Evolutionary conservation across 345 rosid species (phyloP).

Genomic region (Citrus australasica): DNA sequence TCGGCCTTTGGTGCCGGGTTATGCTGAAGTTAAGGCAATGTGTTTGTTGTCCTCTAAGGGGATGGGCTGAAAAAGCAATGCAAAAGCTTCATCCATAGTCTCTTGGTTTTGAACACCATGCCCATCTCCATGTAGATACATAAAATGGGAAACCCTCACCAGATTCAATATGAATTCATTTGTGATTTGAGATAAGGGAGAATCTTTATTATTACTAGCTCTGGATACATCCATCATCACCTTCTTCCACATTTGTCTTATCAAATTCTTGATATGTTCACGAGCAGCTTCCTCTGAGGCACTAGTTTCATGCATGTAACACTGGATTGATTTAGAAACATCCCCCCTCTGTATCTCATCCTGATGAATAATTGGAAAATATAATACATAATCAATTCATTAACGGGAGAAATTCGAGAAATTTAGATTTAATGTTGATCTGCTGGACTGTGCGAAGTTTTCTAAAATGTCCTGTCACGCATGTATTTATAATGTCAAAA

Average conservation of each 20-base stretch:
- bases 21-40: no score
- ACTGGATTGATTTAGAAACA: no score
- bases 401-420: no score
- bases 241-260: conserved; percentile 25
- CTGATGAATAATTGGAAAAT: no score
- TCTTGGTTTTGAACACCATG: neutral
- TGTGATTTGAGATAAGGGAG: neutral
- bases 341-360: no score
- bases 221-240: conserved; percentile 7
- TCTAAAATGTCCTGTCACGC: no score
- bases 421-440: no score
- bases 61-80: conserved; percentile 8
- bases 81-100: neutral
- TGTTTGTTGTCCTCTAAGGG: neutral
- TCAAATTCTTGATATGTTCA: conserved; percentile 15
- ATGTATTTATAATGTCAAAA: no score
- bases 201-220: neutral
- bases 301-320: conserved; percentile 15
- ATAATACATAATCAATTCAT: no score
- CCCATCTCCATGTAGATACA: neutral
- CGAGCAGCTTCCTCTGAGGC: conserved; percentile 26
- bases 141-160: neutral
- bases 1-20: no score
- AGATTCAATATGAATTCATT: neutral
- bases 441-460: no score